These are phyloP conservation scores for Saccharomyces kudriavzevii DNA, from an alignment of 805 yeast species.

Conservation along the genomic window DNA sequence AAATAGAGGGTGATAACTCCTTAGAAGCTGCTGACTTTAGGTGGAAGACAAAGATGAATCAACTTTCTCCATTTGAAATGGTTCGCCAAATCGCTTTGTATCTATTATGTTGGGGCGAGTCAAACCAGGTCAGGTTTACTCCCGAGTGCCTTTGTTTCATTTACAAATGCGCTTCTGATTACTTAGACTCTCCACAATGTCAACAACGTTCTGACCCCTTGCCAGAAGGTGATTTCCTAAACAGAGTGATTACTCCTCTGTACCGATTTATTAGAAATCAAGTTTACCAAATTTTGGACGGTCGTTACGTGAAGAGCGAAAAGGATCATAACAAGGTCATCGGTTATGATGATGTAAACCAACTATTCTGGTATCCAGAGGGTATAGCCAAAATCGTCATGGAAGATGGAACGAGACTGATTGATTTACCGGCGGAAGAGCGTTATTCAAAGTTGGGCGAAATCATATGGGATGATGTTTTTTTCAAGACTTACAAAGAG, in stretches of 20 bases:
- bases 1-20: constrained; percentile 75
- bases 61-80: constrained; percentile 46
- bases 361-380: constrained; percentile 98
- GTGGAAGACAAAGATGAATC: constrained; percentile 63
- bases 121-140: constrained; percentile 76
- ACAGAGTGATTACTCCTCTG: constrained; percentile 85
- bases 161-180: constrained; percentile 84
- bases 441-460: constrained; percentile 84
- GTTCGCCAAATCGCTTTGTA: constrained; percentile 62
- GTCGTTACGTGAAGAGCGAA: constrained; percentile 77
- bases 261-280: constrained; percentile 72
- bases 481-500: constrained; percentile 93
- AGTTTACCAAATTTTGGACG: constrained; percentile 72
- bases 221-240: constrained; percentile 81
- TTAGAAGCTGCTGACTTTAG: constrained; percentile 79
- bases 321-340: constrained; percentile 71
- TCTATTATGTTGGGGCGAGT: constrained; percentile 82
- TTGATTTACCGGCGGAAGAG: constrained; percentile 82
- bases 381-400: constrained; percentile 88
- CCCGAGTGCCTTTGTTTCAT: constrained; percentile 84
- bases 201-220: constrained; percentile 75
- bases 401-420: constrained; percentile 84
- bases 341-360: constrained; percentile 97
- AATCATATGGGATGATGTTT: constrained; percentile 82
- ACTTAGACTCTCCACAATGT: constrained; percentile 78